These are phyloP conservation scores for Tremella fuciformis DNA, from an alignment of 768 basidiomycete genomes.

Conservation along the genomic window DNA sequence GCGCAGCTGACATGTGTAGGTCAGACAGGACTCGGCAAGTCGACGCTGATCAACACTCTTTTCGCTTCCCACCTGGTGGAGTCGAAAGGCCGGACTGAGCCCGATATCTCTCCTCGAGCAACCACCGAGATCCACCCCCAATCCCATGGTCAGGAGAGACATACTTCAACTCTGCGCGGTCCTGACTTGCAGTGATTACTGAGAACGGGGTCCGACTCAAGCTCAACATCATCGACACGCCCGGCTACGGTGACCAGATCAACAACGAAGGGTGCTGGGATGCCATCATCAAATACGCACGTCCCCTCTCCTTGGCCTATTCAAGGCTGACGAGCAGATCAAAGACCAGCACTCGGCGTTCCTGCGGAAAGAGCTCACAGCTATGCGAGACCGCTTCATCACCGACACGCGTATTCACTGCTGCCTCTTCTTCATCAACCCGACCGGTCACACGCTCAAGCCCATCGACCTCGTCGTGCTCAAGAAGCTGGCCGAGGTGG, in stretches of 20 bases:
- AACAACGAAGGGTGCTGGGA: constrained; percentile 99
- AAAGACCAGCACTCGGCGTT: constrained; percentile 96
- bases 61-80: constrained; percentile 98
- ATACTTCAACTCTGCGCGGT: neutral
- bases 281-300: constrained; percentile 93
- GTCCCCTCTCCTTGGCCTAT: constrained; percentile 13
- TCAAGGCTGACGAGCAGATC: constrained; percentile 33
- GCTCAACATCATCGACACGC: constrained; percentile 97
- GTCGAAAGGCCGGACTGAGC: constrained; percentile 85
- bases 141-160: constrained; percentile 75
- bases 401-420: constrained; percentile 98
- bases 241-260: constrained; percentile 96
- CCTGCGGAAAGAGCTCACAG: constrained; percentile 96
- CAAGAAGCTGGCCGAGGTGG: constrained; percentile 98
- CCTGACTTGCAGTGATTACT: constrained; percentile 67
- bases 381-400: constrained; percentile 97
- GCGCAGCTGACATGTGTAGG: constrained; percentile 56
- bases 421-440: constrained; percentile 96
- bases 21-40: constrained; percentile 97
- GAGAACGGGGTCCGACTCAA: constrained; percentile 94
- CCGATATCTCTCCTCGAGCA: constrained; percentile 85
- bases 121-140: constrained; percentile 95
- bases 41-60: constrained; percentile 97
- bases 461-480: constrained; percentile 97
- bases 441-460: constrained; percentile 94